A percentile compares a stretch with the other conserved stretches of the same genome.
These are phyloP conservation scores for Cadophora malorum DNA, from an alignment of 2,329 filamentous ascomycete species.

Conservation along the genomic window DNA sequence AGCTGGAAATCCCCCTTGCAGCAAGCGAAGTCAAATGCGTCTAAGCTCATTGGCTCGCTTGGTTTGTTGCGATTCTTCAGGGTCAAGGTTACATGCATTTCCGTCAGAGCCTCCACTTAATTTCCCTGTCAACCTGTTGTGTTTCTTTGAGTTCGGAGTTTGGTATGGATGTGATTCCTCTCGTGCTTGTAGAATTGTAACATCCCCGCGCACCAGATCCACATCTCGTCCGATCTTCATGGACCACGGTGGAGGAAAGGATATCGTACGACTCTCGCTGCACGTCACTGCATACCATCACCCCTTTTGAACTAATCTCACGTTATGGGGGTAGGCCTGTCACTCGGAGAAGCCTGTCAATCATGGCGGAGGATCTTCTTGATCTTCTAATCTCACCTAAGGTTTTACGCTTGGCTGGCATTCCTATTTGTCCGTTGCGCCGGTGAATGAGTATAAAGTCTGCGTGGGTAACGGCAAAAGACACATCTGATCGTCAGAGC, in stretches of 20 bases:
- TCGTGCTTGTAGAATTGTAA: background rate
- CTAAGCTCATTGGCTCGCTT: slow-evolving; percentile 1
- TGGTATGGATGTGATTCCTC: background rate
- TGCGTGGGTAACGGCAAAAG: background rate
- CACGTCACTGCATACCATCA: background rate
- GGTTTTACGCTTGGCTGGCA: background rate
- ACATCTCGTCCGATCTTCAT: background rate
- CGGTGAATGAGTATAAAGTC: background rate
- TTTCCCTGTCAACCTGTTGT: background rate
- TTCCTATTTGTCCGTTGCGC: background rate
- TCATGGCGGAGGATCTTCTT: background rate
- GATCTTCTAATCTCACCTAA: background rate
- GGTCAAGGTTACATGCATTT: background rate
- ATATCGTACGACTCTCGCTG: background rate
- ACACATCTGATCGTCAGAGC: background rate
- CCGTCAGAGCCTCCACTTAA: slow-evolving; percentile 1
- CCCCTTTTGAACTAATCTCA: background rate
- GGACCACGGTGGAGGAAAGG: background rate
- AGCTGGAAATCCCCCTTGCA: background rate
- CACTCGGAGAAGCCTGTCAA: background rate
- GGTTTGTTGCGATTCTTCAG: background rate
- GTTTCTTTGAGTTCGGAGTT: background rate
- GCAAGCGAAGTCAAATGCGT: background rate
- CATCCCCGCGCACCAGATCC: background rate
- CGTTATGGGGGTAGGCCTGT: background rate